Conservation (phyloP, 1,139 yeast genomes). For the Sugiyamaella japonica region DNA sequence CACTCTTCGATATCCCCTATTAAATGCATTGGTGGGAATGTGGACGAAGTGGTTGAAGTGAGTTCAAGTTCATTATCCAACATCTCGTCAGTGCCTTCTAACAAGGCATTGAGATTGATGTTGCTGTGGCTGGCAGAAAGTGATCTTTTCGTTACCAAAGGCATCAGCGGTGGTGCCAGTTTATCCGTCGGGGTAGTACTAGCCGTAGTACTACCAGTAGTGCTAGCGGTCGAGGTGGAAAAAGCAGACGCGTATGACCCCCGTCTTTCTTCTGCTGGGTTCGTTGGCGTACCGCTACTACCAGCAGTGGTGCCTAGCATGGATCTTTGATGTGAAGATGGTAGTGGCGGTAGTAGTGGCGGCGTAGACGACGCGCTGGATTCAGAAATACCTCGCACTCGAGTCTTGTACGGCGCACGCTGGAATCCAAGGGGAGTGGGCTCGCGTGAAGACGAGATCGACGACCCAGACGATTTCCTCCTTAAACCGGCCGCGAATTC, state of each 20-base stretch:
- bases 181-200: constrained; percentile 8
- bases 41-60: neutral
- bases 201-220: no score
- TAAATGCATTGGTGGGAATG: neutral
- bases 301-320: neutral
- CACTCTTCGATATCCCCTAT: constrained; percentile 9
- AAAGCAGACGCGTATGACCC: constrained; percentile 11
- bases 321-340: no score
- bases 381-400: neutral
- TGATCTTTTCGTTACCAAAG: constrained; percentile 4
- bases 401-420: neutral
- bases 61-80: constrained; percentile 9
- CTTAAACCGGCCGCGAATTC: constrained; percentile 43
- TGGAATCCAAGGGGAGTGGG: constrained; percentile 20
- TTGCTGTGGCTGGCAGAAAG: constrained; percentile 26
- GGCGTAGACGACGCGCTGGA: constrained; percentile 6
- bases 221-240: constrained; percentile 7
- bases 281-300: no score
- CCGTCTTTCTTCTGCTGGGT: constrained; percentile 10
- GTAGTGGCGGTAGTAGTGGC: no score
- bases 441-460: constrained; percentile 25
- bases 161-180: neutral
- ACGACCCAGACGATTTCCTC: constrained; percentile 28
- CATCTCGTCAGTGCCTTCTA: constrained; percentile 22
- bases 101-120: constrained; percentile 29